phyloP scores from a whole-genome alignment of 1,284 basidiomycete genomes.

The Puccinia polysora region DNA sequence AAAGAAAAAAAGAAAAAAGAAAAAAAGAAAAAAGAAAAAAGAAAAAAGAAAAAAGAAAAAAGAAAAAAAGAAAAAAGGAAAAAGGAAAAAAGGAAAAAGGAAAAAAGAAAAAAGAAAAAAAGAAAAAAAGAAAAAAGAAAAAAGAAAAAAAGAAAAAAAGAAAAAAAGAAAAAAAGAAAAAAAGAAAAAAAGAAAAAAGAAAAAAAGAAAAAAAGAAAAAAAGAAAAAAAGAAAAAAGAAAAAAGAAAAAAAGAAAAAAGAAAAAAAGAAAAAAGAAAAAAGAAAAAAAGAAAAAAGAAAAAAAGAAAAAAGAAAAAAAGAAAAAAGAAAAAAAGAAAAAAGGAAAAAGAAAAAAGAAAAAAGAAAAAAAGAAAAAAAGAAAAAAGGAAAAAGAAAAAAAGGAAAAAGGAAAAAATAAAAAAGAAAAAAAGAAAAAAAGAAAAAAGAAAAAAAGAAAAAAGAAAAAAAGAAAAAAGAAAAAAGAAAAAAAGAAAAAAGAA shows the following conservation, averaged over 20 bases:
- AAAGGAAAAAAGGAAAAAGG: too few species aligned
- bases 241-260: neutral
- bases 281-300: neutral
- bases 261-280: neutral
- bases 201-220: too few species aligned
- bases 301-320: neutral
- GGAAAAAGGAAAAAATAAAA: neutral
- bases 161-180: too few species aligned
- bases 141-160: too few species aligned
- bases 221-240: neutral
- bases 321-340: neutral
- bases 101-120: too few species aligned
- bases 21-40: too few species aligned
- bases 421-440: neutral
- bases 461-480: neutral
- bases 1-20: too few species aligned
- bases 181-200: too few species aligned
- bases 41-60: too few species aligned
- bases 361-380: neutral
- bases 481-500: neutral
- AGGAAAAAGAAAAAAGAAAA: neutral
- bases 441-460: neutral
- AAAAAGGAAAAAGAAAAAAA: neutral
- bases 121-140: too few species aligned
- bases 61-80: too few species aligned